phyloP scores from a whole-genome alignment of 768 basidiomycete genomes.

The Boletus huronensis region DNA sequence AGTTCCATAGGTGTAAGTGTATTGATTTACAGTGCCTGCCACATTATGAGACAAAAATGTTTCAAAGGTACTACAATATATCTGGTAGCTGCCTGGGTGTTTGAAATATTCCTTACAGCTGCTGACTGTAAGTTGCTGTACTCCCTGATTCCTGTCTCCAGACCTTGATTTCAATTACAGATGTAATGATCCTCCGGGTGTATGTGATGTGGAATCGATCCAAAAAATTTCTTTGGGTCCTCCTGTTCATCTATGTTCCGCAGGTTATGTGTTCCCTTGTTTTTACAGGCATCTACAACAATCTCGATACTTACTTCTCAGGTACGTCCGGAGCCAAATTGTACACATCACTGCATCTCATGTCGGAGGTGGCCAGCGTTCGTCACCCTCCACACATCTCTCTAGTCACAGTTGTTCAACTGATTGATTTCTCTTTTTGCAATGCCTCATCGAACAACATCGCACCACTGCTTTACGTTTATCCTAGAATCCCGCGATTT shows the following conservation, averaged over 20 bases:
- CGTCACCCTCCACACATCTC: background rate
- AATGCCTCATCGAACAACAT: too few relatives aligned
- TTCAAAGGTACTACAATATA: background rate
- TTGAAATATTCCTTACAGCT: background rate
- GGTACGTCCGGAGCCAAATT: background rate
- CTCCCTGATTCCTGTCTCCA: background rate
- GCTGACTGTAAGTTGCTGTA: background rate
- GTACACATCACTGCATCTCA: background rate
- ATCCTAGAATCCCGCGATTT: background rate
- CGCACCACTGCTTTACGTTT: too few relatives aligned
- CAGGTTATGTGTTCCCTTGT: too few relatives aligned
- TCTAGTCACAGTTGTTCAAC: background rate
- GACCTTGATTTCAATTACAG: background rate
- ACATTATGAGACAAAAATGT: background rate
- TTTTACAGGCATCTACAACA: background rate
- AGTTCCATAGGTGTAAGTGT: slow-evolving; percentile 3
- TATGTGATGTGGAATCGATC: background rate
- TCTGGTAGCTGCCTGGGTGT: background rate
- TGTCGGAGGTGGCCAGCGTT: too few relatives aligned
- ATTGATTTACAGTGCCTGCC: rapidly evolving
- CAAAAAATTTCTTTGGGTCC: background rate
- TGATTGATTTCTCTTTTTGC: background rate
- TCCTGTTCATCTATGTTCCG: background rate
- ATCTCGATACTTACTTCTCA: background rate
- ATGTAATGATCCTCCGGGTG: background rate